Evolutionary conservation across 2,329 filamentous ascomycete species (phyloP).

Genomic region (Graphilbum fragrans): DNA sequence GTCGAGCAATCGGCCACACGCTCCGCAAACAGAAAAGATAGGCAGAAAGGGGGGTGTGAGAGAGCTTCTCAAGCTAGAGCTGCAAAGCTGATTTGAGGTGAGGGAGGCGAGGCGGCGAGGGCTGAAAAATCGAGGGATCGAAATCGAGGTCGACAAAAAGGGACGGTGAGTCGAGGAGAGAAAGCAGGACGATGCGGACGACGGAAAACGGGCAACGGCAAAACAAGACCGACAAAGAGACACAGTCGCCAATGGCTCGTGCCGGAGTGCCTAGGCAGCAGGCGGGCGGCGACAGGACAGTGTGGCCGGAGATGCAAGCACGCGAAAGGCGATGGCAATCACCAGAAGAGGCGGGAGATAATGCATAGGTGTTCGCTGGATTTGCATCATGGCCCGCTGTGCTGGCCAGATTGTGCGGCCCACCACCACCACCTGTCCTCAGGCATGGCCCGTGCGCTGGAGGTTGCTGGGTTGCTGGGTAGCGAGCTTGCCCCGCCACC

Average conservation of each 20-base stretch:
- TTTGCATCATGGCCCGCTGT: constrained; percentile 7
- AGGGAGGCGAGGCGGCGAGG: too few relatives aligned
- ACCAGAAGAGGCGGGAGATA: not conserved
- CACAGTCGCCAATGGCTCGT: not conserved
- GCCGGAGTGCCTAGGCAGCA: not conserved
- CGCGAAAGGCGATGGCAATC: not conserved
- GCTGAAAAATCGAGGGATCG: not conserved
- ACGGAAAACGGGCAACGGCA: not conserved
- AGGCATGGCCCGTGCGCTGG: constrained; percentile 6
- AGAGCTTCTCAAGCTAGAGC: too few relatives aligned
- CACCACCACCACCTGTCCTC: constrained; percentile 7
- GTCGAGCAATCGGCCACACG: not conserved
- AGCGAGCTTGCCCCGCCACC: not conserved
- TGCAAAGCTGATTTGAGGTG: too few relatives aligned
- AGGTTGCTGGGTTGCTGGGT: constrained; percentile 1
- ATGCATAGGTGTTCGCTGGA: not conserved
- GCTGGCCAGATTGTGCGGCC: constrained; percentile 1
- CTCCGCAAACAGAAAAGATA: not conserved
- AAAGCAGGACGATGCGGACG: not conserved
- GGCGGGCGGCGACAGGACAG: not conserved
- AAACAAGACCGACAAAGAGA: not conserved
- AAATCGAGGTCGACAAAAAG: not conserved
- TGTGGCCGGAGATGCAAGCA: not conserved
- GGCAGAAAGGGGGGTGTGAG: not conserved
- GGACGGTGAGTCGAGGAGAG: not conserved